Conservation (phyloP, 768 basidiomycete species). For the button mushroom (Agaricus bisporus) region DNA sequence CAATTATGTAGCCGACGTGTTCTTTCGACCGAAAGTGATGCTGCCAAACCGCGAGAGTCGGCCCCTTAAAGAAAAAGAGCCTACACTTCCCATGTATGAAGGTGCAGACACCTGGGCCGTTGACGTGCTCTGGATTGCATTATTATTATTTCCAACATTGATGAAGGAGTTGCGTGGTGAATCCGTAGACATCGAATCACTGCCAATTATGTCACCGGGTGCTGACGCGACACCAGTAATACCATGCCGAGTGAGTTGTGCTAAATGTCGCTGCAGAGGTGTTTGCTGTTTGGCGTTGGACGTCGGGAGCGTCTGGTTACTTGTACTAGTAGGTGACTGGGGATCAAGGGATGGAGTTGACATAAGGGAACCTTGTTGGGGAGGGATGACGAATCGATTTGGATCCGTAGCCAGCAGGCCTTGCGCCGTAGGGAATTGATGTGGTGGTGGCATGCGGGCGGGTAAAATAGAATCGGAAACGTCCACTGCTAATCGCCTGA, state of each 20-base stretch:
- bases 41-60: conserved; percentile 76
- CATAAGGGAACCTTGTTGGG: conserved; percentile 40
- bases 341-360: conserved; percentile 32
- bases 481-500: conserved; percentile 63
- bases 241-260: conserved; percentile 76
- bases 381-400: conserved; percentile 44
- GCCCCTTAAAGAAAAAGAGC: conserved; percentile 59
- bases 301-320: conserved; percentile 24
- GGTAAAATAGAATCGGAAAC: conserved; percentile 37
- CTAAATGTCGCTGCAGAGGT: conserved; percentile 73
- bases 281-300: conserved; percentile 47
- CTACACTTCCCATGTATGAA: conserved; percentile 58
- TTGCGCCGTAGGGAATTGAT: conserved; percentile 30
- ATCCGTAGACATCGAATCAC: conserved; percentile 55
- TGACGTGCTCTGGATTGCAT: conserved; percentile 21
- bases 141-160: conserved; percentile 54
- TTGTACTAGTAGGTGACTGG: conserved; percentile 24
- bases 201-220: conserved; percentile 55
- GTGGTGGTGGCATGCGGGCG: conserved; percentile 27
- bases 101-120: conserved; percentile 43
- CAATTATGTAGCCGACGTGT: conserved; percentile 13
- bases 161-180: conserved; percentile 75
- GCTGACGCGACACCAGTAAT: conserved; percentile 78
- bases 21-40: conserved; percentile 57
- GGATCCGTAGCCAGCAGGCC: conserved; percentile 11